phyloP scores from a whole-genome alignment of 176 grass and related monocot species.

The Juncus effusus region DNA sequence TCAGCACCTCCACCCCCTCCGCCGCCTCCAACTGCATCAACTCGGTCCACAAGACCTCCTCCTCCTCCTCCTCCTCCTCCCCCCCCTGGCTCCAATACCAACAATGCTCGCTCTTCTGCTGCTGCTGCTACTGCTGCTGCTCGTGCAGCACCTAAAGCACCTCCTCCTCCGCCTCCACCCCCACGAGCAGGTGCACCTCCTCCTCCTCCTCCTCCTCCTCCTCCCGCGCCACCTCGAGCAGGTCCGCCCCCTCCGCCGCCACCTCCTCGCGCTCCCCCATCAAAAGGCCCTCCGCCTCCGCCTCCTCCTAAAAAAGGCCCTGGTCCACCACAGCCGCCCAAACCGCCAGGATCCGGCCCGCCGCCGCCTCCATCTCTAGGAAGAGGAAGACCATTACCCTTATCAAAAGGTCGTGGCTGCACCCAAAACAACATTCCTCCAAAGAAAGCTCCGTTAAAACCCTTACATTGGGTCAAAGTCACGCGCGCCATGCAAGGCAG shows the following conservation, averaged over 20 bases:
- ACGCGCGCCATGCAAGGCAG: slow-evolving; percentile 91
- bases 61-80: slow-evolving; percentile 24
- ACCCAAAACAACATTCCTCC: slow-evolving; percentile 46
- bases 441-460: slow-evolving; percentile 86
- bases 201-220: slow-evolving; percentile 31
- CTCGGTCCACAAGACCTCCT: not conserved
- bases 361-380: slow-evolving; percentile 39
- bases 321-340: slow-evolving; percentile 46
- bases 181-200: slow-evolving; percentile 34
- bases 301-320: slow-evolving; percentile 41
- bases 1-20: slow-evolving; percentile 25
- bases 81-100: slow-evolving; percentile 25
- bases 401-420: slow-evolving; percentile 55
- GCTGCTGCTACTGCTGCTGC: not conserved
- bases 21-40: slow-evolving; percentile 16
- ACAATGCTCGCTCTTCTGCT: slow-evolving; percentile 16
- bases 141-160: not conserved
- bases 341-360: slow-evolving; percentile 23
- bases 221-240: slow-evolving; percentile 13
- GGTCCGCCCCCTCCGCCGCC: slow-evolving; percentile 20
- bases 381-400: slow-evolving; percentile 40
- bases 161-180: slow-evolving; percentile 27
- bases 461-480: slow-evolving; percentile 98
- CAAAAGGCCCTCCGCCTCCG: slow-evolving; percentile 49
- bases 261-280: slow-evolving; percentile 34